Evolutionary conservation across 768 basidiomycete genomes (phyloP).

Genomic region (Tylopilus subfusipes): DNA sequence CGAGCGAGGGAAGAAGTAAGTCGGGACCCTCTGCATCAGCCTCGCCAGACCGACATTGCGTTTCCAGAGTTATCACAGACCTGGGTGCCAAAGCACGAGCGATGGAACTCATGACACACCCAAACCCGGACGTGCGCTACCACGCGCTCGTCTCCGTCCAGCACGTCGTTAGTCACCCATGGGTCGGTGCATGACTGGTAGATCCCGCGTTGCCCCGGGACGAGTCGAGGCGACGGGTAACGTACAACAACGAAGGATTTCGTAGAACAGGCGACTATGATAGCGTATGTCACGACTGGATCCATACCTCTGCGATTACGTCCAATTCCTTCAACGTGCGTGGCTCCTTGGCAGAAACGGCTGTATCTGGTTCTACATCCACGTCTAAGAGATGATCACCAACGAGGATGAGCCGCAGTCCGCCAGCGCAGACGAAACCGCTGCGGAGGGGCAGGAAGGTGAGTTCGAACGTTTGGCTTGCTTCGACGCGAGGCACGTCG

Average conservation of each 20-base stretch:
- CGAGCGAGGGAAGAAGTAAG: constrained; percentile 90
- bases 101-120: constrained; percentile 92
- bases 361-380: constrained; percentile 24
- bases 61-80: constrained; percentile 67
- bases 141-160: constrained; percentile 88
- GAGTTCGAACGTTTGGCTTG: constrained; percentile 58
- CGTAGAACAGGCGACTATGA: constrained; percentile 11
- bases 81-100: constrained; percentile 82
- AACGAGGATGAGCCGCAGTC: constrained; percentile 64
- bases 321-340: constrained; percentile 67
- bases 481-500: constrained; percentile 32
- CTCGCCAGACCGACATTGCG: not conserved
- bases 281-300: constrained; percentile 33
- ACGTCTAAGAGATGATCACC: constrained; percentile 48
- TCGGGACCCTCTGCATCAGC: not conserved
- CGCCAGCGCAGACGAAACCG: constrained; percentile 66
- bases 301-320: constrained; percentile 69
- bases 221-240: not conserved
- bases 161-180: constrained; percentile 86
- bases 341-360: constrained; percentile 34
- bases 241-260: not conserved
- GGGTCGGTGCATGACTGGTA: constrained; percentile 46
- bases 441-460: constrained; percentile 54
- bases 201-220: not conserved
- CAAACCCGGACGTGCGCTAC: constrained; percentile 87